Base-by-base conservation (phyloP, 2,329 filamentous ascomycete species). In the Zalaria sp. region DNA sequence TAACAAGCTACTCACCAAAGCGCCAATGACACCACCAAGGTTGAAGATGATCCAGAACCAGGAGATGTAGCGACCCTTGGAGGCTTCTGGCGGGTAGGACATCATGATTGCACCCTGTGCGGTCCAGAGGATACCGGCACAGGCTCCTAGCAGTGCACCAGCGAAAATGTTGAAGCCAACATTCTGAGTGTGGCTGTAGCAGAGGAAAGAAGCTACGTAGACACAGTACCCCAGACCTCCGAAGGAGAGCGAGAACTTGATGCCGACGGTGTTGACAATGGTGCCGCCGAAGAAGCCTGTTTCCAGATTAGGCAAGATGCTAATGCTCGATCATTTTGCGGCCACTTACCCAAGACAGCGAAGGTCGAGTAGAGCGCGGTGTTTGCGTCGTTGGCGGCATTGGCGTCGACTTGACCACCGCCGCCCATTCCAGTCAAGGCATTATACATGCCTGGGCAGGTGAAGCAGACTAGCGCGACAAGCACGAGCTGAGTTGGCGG, bases 11-110 rank as follows among this genome's bases (percentile, higher is more conserved):
- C 71, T 58, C 62, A 77, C 73, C 66, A 79, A 57, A 54, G 80
- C 78, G 47, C 88, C 88, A 59, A 95, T 85, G 46, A 94, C 87
- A 53, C 79, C 87, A 52, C 88, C 88, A 45, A 88, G 62, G 63
- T 94, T 94, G 72, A 94, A 95, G 55, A 95, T 93, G 59, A 87
- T 79, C 88, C 88, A 94, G 65, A 94, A 94, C 67, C 78, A 79
- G 46, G 83, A 83, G 59, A 94, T 93, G 60, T 87, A 94, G 45
- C 80, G 79, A 36, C 88, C 88, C 69, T 94, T 94, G 49, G 77
- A 75, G 29, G 75, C 62, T 63, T 94, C 88, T 18, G 74, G 69
- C 2, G 87, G 87, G 59, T 94, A 94, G 34, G 83, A 79, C 77
- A 93, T 89, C 81, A 89, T 88, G 55, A 89, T 84, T 45, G 82